Conservation (phyloP, 768 basidiomycete species). For the Amyloporia xantha region DNA sequence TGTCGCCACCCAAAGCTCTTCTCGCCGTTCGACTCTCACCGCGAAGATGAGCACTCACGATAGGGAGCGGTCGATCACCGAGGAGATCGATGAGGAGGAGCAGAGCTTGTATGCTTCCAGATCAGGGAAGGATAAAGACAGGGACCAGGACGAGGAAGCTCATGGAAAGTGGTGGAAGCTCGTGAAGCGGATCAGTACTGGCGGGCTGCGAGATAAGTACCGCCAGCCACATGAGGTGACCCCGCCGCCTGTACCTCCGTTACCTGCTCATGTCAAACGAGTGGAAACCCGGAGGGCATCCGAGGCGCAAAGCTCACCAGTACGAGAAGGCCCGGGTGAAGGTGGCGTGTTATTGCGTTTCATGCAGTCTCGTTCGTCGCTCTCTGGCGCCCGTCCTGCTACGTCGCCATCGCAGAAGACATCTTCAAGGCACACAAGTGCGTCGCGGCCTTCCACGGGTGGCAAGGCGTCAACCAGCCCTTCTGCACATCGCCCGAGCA, state of each 20-base stretch:
- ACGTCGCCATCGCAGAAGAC: constrained; percentile 12
- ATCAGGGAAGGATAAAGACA: constrained; percentile 13
- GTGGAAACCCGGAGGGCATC: constrained; percentile 23
- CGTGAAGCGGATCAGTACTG: constrained; percentile 64
- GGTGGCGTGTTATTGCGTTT: constrained; percentile 13
- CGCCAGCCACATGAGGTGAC: constrained; percentile 12
- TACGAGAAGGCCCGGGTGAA: constrained; percentile 9
- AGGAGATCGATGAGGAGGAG: constrained; percentile 3
- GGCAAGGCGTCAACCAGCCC: constrained; percentile 9
- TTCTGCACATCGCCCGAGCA: constrained; percentile 32
- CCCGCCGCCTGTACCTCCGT: constrained; percentile 48
- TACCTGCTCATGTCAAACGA: constrained; percentile 32
- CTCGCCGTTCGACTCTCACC: not conserved
- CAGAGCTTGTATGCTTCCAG: constrained; percentile 9
- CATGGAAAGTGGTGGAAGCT: constrained; percentile 60
- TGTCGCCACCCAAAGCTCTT: not conserved
- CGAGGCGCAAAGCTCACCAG: too few relatives aligned
- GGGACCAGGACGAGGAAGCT: constrained; percentile 23
- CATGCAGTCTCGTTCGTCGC: constrained; percentile 21
- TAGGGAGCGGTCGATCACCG: constrained; percentile 1
- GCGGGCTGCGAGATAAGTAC: constrained; percentile 55
- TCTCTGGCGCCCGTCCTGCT: constrained; percentile 20
- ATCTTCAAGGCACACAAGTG: constrained; percentile 13
- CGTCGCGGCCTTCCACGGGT: constrained; percentile 22
- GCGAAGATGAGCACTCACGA: not conserved